A percentile compares a stretch with the other conserved stretches of the same genome.
Conservation (phyloP, 106 monocot genomes). For the Dioscorea dumetorum region DNA sequence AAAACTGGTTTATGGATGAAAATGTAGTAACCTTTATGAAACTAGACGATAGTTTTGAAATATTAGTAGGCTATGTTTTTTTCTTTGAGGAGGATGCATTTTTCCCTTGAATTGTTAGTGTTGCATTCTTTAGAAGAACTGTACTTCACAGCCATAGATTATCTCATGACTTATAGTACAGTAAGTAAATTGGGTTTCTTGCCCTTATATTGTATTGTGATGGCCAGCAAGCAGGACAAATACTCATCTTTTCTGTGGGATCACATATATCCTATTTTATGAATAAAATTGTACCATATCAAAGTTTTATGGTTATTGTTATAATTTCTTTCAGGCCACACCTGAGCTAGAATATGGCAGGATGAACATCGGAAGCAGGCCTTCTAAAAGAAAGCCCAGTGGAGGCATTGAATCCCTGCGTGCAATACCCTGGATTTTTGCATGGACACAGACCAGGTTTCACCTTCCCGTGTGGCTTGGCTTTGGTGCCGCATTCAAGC, state of each 20-base stretch:
- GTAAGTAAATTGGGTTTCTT: too few relatives aligned
- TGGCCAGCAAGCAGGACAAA: neutral
- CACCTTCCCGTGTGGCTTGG: slow-evolving; percentile 99
- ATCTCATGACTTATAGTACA: too few relatives aligned
- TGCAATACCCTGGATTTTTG: slow-evolving; percentile 99
- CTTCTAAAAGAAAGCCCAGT: slow-evolving; percentile 92
- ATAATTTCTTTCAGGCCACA: slow-evolving; percentile 54
- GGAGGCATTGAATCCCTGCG: slow-evolving; percentile 95
- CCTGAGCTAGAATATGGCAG: slow-evolving; percentile 95
- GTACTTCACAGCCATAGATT: too few relatives aligned
- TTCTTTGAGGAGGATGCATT: too few relatives aligned
- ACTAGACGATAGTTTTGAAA: too few relatives aligned
- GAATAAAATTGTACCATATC: neutral
- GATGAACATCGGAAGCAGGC: slow-evolving; percentile 98
- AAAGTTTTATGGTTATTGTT: neutral
- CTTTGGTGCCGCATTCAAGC: slow-evolving; percentile 81
- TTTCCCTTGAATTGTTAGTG: too few relatives aligned
- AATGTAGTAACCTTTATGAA: too few relatives aligned
- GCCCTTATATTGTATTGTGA: too few relatives aligned
- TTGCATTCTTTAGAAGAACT: too few relatives aligned
- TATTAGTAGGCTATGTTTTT: too few relatives aligned
- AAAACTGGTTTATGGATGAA: too few relatives aligned
- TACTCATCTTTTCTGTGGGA: neutral
- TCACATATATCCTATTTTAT: neutral
- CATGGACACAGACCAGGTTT: slow-evolving; percentile 98